A percentile compares a stretch with the other conserved stretches of the same genome.
These are phyloP conservation scores for Lipomyces yarrowii DNA, from an alignment of 1,139 yeast species.

Conservation along the genomic window DNA sequence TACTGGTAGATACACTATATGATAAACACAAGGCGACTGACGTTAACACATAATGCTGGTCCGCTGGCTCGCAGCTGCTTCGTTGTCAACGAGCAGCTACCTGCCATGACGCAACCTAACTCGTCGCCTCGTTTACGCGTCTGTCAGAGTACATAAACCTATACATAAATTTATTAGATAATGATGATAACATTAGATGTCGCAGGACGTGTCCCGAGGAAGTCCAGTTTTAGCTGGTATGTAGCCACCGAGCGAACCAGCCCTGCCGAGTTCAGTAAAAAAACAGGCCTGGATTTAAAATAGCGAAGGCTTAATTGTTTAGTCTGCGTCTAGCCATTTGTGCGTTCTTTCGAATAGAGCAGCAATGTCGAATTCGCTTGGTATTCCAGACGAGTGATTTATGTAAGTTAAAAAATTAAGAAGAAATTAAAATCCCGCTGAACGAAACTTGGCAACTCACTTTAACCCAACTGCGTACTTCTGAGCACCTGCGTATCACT, in stretches of 20 bases:
- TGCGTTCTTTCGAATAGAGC: constrained; percentile 26
- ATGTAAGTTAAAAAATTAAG: constrained; percentile 17
- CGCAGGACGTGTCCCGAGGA: not conserved
- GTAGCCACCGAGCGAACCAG: constrained; percentile 33
- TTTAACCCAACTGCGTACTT: not conserved
- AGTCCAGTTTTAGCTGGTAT: constrained; percentile 1
- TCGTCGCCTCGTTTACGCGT: not conserved
- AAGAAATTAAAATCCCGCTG: not conserved
- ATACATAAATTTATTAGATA: too few relatives aligned
- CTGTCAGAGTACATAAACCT: not conserved
- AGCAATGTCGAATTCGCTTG: constrained; percentile 26
- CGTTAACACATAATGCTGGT: not conserved
- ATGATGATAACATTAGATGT: not conserved
- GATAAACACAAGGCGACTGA: not conserved
- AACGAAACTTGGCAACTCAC: too few relatives aligned
- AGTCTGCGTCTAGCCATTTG: constrained; percentile 32
- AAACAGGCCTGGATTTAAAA: constrained; percentile 22
- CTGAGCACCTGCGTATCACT: constrained; percentile 6
- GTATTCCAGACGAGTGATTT: constrained; percentile 30
- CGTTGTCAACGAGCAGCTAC: not conserved
- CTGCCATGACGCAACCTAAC: not conserved
- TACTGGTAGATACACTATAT: not conserved
- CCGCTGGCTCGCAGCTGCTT: not conserved
- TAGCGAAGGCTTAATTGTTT: constrained; percentile 18
- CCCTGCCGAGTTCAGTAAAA: constrained; percentile 1